Evolutionary conservation across 495 filamentous ascomycete genomes (phyloP), one percentile per base, ranked within the genome.

Genomic region (Parachaetomium inaequale): DNA sequence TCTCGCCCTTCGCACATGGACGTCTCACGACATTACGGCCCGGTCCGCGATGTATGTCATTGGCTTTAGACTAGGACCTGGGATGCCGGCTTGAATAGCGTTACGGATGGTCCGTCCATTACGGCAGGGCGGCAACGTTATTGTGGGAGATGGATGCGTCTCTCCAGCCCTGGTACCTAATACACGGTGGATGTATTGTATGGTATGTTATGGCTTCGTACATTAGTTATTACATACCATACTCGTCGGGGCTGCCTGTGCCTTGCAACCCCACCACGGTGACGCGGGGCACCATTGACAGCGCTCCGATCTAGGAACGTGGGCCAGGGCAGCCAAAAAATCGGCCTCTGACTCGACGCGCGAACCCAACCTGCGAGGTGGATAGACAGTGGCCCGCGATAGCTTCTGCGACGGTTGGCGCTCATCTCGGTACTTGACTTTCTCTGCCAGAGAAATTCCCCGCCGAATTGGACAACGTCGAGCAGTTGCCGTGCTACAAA

Each of bases 261-360:
- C 7, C 15, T 46, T 46, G n/a, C n/a, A n/a, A 46, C 42, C 42
- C 42, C 57, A 62, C 67, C 61, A 63, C 29, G 28, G 40, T 52
- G 17, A 67, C 67, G 67, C 70, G 74, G 70, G 66, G 63, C 65
- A 68, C 68, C 68, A 62, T 56, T 66, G 51, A 61, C 43, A 14
- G 55, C 62, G 62, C 70, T 77, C 76, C 75, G 76, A 76, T 78
- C 63, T 64, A 77, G 76, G 76, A 78, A 78, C 76, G 75, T 78
- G 75, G 75, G 50, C 54, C 55, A n/a, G n/a, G n/a, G n/a, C n/a
- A 19, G 19, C 28, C 58, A 56, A 63, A 67, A 67, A 67, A 61
- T 63, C 53, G 47, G 52, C 52, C 34, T 54, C 51, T 65, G 63
- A 62, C 66, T 59, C 63, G 43, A 62, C 32, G 19, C 23, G 12